Evolutionary conservation across 495 filamentous ascomycete species (phyloP).

Genomic region (Gamarada debralockiae): DNA sequence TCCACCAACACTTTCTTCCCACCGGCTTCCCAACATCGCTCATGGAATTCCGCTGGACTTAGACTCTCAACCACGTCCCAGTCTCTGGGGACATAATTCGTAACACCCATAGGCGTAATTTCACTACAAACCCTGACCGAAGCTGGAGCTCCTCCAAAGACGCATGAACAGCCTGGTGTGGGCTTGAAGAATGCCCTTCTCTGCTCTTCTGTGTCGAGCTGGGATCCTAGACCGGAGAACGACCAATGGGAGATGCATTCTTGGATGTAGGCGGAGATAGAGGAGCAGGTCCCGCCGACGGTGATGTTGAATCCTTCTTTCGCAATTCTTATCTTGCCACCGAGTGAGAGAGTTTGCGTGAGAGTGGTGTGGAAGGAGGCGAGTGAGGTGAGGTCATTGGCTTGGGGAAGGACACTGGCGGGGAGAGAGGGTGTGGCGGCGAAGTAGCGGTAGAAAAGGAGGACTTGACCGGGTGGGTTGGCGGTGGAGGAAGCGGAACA

Average conservation of each 20-base stretch:
- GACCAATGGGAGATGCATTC: constrained; percentile 20
- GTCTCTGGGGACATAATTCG: constrained; percentile 15
- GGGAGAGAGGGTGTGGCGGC: constrained; percentile 2
- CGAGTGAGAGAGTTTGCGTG: constrained; percentile 7
- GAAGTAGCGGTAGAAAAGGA: constrained; percentile 28
- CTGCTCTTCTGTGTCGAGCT: constrained; percentile 5
- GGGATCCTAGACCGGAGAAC: constrained; percentile 12
- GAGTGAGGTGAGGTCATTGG: neutral
- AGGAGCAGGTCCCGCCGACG: constrained; percentile 16
- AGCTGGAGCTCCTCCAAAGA: constrained; percentile 8
- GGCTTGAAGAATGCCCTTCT: constrained; percentile 22
- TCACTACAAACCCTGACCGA: constrained; percentile 15
- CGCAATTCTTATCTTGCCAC: constrained; percentile 22
- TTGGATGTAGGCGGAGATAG: constrained; percentile 19
- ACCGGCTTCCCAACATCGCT: constrained; percentile 3
- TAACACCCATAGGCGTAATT: constrained; percentile 26
- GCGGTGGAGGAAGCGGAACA: constrained; percentile 4
- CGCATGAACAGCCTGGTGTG: constrained; percentile 19
- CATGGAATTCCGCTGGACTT: constrained; percentile 22
- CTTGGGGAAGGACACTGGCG: neutral
- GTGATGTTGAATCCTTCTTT: constrained; percentile 28
- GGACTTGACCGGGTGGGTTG: constrained; percentile 10
- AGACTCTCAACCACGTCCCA: constrained; percentile 18
- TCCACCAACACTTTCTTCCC: constrained; percentile 18
- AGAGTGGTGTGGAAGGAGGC: constrained; percentile 13